phyloP scores from a whole-genome alignment of 495 filamentous ascomycete species.

The Apiosordaria backusii region DNA sequence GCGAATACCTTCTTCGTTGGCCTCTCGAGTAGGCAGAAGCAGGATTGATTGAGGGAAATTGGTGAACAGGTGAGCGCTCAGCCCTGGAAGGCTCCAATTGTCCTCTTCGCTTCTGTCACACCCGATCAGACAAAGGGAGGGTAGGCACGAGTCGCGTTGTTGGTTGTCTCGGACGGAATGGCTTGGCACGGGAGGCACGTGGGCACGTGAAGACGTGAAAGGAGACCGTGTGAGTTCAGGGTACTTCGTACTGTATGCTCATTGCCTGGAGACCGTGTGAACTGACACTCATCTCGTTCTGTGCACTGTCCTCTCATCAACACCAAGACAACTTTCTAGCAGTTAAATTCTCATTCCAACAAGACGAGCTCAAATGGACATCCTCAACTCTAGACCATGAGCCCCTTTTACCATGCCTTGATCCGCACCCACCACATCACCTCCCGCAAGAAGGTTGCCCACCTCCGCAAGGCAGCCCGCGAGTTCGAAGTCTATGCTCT shows the following conservation, averaged over 20 bases:
- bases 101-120: neutral
- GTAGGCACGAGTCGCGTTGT: slow-evolving; percentile 8
- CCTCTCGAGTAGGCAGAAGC: neutral
- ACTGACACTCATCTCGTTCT: neutral
- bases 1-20: neutral
- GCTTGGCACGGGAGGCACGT: neutral
- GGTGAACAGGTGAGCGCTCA: neutral
- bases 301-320: neutral
- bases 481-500: slow-evolving; percentile 56
- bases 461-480: slow-evolving; percentile 60
- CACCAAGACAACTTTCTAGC: neutral
- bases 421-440: slow-evolving; percentile 81
- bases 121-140: neutral
- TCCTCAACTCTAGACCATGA: neutral
- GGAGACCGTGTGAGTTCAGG: neutral
- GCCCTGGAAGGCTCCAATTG: neutral
- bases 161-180: neutral
- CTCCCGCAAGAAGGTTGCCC: slow-evolving; percentile 70
- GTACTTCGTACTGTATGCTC: neutral
- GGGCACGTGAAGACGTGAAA: slow-evolving; percentile 4
- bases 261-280: neutral
- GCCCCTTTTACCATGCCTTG: slow-evolving; percentile 53
- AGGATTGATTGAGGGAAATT: neutral
- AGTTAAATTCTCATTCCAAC: neutral
- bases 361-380: neutral